These are phyloP conservation scores for Mucor racemosus DNA, from an alignment of 371 early-diverging fungal species.

Conservation along the genomic window DNA sequence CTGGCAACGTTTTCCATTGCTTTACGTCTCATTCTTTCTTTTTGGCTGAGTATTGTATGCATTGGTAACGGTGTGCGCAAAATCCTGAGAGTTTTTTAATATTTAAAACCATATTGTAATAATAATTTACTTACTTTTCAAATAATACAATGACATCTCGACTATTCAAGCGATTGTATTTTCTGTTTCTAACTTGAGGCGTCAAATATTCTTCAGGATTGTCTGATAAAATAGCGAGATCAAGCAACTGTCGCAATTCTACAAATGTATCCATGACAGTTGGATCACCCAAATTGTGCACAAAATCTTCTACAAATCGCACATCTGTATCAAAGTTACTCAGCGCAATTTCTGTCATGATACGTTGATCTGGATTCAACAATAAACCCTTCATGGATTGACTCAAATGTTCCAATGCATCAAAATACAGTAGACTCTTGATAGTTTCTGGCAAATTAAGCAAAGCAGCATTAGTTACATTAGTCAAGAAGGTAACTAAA, in stretches of 20 bases:
- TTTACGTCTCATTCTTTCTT: conserved; percentile 43
- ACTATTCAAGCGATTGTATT: conserved; percentile 67
- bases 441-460: conserved; percentile 71
- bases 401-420: conserved; percentile 78
- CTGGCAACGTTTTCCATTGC: conserved; percentile 58
- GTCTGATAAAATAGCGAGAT: conserved; percentile 63
- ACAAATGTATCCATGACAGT: conserved; percentile 72
- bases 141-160: conserved; percentile 70
- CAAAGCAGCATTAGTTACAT: conserved; percentile 74
- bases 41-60: conserved; percentile 23
- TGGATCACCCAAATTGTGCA: conserved; percentile 66
- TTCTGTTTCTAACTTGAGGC: conserved; percentile 60
- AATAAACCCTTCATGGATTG: conserved; percentile 65
- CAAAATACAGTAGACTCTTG: conserved; percentile 74
- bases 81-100: conserved; percentile 17
- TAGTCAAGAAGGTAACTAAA: conserved; percentile 71
- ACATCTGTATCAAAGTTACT: conserved; percentile 76
- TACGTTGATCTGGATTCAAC: conserved; percentile 65
- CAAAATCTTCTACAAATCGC: conserved; percentile 75
- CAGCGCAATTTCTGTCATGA: conserved; percentile 67
- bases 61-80: conserved; percentile 25
- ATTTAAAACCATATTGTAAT: neutral
- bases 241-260: conserved; percentile 75
- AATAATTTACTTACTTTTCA: conserved; percentile 73
- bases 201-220: conserved; percentile 77